A percentile compares a stretch with the other conserved stretches of the same genome.
Evolutionary conservation across 352 stramenopile species (phyloP).

Genomic region (Globisporangium cylindrosporum): DNA sequence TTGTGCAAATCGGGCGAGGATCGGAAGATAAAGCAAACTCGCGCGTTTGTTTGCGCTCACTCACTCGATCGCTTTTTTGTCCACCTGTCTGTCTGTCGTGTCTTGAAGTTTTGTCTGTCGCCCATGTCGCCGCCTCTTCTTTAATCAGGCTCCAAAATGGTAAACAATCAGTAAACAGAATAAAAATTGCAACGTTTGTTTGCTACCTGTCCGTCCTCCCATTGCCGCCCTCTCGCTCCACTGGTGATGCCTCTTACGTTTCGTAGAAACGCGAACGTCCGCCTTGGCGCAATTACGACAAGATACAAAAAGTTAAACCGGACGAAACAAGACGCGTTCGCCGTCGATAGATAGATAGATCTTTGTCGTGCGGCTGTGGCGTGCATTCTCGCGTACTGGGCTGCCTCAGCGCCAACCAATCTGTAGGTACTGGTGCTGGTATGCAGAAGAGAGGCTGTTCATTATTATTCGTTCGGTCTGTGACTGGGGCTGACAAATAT

Average conservation of each 20-base stretch:
- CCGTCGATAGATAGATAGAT: neutral
- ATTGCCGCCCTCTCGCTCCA: neutral
- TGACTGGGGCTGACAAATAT: neutral
- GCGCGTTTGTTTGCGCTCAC: neutral
- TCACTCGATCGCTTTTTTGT: neutral
- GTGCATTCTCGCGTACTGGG: neutral
- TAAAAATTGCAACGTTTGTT: neutral
- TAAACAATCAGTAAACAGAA: conserved; percentile 1
- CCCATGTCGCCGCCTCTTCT: neutral
- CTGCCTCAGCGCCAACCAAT: too few species aligned
- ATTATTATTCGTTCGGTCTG: neutral
- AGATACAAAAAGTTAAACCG: neutral
- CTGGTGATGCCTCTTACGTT: neutral
- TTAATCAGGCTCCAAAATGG: neutral
- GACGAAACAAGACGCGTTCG: neutral
- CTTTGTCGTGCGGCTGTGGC: neutral
- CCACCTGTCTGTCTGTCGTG: neutral
- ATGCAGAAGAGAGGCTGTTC: neutral
- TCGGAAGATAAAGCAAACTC: neutral
- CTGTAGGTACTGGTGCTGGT: neutral
- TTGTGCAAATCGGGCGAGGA: neutral
- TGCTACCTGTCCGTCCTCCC: neutral
- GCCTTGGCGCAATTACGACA: neutral
- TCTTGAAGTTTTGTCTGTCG: neutral
- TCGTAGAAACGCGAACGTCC: neutral